Evolutionary conservation across 805 yeast species (phyloP), one percentile per base, ranked within the genome.

Genomic region (Pichia cabralensis): DNA sequence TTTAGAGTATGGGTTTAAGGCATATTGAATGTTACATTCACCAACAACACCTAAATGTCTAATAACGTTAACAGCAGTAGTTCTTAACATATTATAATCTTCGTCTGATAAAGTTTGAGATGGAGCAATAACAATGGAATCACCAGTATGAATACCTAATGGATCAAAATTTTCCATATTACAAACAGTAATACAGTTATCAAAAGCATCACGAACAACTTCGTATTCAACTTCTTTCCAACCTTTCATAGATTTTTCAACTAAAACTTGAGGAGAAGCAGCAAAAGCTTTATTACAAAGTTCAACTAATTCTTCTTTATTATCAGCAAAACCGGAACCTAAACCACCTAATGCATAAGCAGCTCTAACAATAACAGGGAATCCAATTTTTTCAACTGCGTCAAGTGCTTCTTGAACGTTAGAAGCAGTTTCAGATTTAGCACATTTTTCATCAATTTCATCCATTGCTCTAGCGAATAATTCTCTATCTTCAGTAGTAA

Each of bases 161-260:
- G 98, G 98, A 64, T 89, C 98, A 48, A 89, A 89, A 65, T 89
- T 89, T 66, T 89, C 98, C 98, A 89, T 89, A 67, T 89, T 89
- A 74, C 98, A 89, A 43, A 89, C 98, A 31, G 98, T 89, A 52
- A 89, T 85, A 77, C 98, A 89, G 74, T 89, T 89, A 61, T 85
- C 96, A 50, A 76, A 80, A 33, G 94, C 88, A 64, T 89, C 98
- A 62, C 98, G 85, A 36, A 89, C 98, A 60, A 89, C 98, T 64
- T 89, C 98, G 61, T 89, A 89, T 65, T 89, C 98, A 50, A 89
- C 82, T 66, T 89, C 98, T 61, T 89, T 89, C 98, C 98, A 89
- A 45, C 98, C 98, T 67, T 92, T 92, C 95, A 89, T 83, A 30
- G 96, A 85, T 57, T 78, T 76, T 68, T 89, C 98, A 43, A 89